Evolutionary conservation across 495 filamentous ascomycete species (phyloP).

Genomic region (Tirmania nivea): DNA sequence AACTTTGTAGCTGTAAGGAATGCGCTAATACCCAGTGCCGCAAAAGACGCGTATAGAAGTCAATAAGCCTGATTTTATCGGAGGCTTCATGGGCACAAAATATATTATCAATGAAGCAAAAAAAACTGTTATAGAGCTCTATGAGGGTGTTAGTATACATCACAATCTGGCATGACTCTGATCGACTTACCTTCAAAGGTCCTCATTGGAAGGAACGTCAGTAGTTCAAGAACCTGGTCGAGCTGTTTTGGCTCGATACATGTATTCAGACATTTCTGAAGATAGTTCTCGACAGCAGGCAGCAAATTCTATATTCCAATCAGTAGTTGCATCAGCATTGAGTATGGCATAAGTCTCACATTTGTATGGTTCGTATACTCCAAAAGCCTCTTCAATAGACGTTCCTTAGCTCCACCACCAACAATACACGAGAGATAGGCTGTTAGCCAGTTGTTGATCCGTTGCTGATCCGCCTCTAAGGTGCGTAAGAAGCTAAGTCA

Average conservation of each 20-base stretch:
- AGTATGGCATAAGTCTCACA: background rate
- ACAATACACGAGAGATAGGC: conserved; percentile 10
- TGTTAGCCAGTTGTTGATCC: conserved; percentile 44
- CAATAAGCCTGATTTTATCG: conserved; percentile 26
- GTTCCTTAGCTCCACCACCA: background rate
- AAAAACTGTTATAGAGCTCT: conserved; percentile 37
- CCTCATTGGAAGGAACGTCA: conserved; percentile 39
- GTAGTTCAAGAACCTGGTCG: conserved; percentile 39
- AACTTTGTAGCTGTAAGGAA: background rate
- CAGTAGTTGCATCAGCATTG: no score
- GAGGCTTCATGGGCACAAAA: conserved; percentile 23
- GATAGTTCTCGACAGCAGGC: conserved; percentile 37
- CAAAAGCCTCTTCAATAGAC: conserved; percentile 33
- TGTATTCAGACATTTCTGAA: conserved; percentile 34
- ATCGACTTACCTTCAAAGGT: conserved; percentile 31
- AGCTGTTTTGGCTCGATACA: conserved; percentile 47
- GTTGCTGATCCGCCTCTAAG: conserved; percentile 17
- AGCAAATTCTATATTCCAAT: conserved; percentile 32
- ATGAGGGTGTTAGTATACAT: conserved; percentile 19
- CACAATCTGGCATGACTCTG: conserved; percentile 24
- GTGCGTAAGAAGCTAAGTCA: background rate
- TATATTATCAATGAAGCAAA: conserved; percentile 29
- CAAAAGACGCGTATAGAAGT: conserved; percentile 51
- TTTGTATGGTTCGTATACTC: conserved; percentile 41
- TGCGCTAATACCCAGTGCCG: conserved; percentile 38